These are phyloP conservation scores for Aspergillus bertholletiae DNA, from an alignment of 495 filamentous ascomycete species.

Conservation along the genomic window DNA sequence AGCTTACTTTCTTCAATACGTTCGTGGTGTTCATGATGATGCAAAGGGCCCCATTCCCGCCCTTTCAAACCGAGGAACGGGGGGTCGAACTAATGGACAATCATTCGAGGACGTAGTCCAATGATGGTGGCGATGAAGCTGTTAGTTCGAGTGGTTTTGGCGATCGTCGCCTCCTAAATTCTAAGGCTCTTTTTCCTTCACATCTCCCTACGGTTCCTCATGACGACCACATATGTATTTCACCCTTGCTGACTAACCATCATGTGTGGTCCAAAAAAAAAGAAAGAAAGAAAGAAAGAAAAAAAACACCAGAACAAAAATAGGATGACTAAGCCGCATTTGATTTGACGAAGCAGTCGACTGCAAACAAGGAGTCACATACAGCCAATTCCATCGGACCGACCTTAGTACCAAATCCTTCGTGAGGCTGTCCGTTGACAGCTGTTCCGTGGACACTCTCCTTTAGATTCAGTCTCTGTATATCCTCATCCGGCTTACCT, in stretches of 20 bases:
- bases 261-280: too few relatives aligned
- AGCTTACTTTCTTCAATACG: neutral
- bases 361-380: neutral
- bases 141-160: neutral
- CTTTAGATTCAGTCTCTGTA: neutral
- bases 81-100: conserved; percentile 1
- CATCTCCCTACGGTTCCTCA: neutral
- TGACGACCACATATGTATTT: neutral
- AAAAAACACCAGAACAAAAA: too few relatives aligned
- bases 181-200: neutral
- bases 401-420: neutral
- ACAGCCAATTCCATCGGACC: neutral
- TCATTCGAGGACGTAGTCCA: neutral
- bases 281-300: too few relatives aligned
- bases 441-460: neutral
- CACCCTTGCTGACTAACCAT: neutral
- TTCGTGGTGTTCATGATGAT: conserved; percentile 36
- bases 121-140: neutral
- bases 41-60: conserved; percentile 22
- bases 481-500: neutral
- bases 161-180: conserved; percentile 3
- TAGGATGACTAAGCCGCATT: too few relatives aligned
- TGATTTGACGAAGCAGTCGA: neutral
- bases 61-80: conserved; percentile 12
- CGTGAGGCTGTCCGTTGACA: neutral